Evolutionary conservation across 73 alveolate genomes (phyloP), one percentile per base, ranked within the genome.

Genomic region (Paraurostyla sp.): DNA sequence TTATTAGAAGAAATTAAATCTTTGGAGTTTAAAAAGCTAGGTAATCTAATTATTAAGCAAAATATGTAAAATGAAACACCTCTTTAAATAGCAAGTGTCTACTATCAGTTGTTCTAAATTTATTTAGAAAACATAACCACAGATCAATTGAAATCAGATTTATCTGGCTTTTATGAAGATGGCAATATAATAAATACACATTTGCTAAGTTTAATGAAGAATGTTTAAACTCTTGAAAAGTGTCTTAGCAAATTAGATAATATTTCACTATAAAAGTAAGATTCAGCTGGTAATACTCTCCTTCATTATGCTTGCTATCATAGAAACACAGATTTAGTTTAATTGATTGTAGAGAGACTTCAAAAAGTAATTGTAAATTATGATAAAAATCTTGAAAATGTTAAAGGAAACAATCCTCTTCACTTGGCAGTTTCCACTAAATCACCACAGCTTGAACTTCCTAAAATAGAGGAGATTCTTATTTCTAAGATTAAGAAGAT

Each of bases 281-380:
- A 88, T 46, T 16, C 27, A 23, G 2, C 30, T 16, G 65, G 60
- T 27, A 88, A 88, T 42, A 59, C 86, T 16, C 71, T 84, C 6
- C 83, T 88, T 9, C 90, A 88, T 48, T 78, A 78, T 62, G 94
- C 94, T 25, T n/a, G 73, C 11, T 46, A 42, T 41, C 1, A 43
- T 25, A 56, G 90, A 45, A 78, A 88, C 35, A 78, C 75, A 32
- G 51, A 49, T 0, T 78, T 62, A 4, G 91, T 80, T 0, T 27
- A 75, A n/a, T n/a, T 69, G 9, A 75, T 88, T 25, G 57, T 88
- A 11, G 59, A 88, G 18, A 49, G 71, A 23, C 36, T 23, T 13
- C 43, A n/a, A n/a, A n/a, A n/a, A n/a, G n/a, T n/a, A n/a, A n/a
- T n/a, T n/a, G n/a, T n/a, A n/a, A n/a, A n/a, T n/a, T n/a, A n/a